Conservation (phyloP, 2,329 filamentous ascomycete species). For the Geosmithia flava region DNA sequence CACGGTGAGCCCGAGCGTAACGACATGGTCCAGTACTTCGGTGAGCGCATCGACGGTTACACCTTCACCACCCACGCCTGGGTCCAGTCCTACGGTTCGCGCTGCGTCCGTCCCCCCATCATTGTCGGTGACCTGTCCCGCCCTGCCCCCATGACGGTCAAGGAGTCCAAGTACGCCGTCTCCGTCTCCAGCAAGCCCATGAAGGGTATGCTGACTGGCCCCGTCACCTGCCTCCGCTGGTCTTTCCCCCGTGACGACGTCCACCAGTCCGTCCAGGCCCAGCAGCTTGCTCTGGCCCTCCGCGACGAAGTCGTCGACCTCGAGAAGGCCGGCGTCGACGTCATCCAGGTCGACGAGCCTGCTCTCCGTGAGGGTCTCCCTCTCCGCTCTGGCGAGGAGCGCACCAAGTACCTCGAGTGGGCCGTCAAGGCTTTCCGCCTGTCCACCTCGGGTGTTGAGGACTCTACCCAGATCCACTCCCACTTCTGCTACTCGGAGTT, state of each 20-base stretch:
- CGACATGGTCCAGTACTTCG: constrained; percentile 99
- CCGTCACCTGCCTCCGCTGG: constrained; percentile 98
- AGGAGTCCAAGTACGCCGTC: constrained; percentile 98
- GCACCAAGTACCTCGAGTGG: constrained; percentile 94
- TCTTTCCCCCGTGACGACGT: constrained; percentile 99
- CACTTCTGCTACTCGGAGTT: constrained; percentile 99
- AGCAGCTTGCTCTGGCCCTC: constrained; percentile 96
- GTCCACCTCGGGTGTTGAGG: constrained; percentile 81
- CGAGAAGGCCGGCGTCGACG: constrained; percentile 88
- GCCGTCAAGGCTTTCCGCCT: constrained; percentile 98
- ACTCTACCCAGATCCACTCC: constrained; percentile 98
- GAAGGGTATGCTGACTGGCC: constrained; percentile 99
- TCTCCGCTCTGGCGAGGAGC: constrained; percentile 85
- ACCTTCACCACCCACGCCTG: constrained; percentile 98
- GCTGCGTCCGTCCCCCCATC: constrained; percentile 95
- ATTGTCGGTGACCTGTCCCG: constrained; percentile 98
- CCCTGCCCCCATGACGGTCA: constrained; percentile 95
- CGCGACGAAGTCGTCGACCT: constrained; percentile 98
- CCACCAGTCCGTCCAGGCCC: constrained; percentile 96
- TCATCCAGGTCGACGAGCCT: constrained; percentile 99
- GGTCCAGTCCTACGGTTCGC: constrained; percentile 97
- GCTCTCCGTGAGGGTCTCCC: constrained; percentile 98
- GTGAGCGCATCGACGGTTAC: constrained; percentile 92
- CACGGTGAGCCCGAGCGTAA: constrained; percentile 99
- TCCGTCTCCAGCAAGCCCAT: constrained; percentile 97